phyloP scores from a whole-genome alignment of 441 rosid genomes.

The Jatropha multifida region DNA sequence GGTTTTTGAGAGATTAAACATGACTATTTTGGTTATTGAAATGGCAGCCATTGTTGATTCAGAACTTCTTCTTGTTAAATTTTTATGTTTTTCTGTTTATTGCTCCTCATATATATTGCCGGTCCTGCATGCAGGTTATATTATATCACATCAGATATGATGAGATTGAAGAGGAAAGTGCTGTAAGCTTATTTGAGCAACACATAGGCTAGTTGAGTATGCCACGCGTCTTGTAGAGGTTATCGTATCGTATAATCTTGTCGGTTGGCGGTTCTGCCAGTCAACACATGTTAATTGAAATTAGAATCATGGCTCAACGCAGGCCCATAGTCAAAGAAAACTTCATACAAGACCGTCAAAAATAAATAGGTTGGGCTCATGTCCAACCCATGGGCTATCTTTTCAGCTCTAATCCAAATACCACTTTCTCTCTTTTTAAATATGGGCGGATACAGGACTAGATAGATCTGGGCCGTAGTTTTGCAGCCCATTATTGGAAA shows the following conservation, averaged over 20 bases:
- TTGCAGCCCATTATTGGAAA: too few species aligned
- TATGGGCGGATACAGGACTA: too few species aligned
- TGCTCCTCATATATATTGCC: not conserved
- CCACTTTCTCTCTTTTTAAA: too few species aligned
- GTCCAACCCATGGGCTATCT: too few species aligned
- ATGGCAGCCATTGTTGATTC: constrained; percentile 44
- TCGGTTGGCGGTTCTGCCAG: constrained; percentile 11
- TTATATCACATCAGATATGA: too few species aligned
- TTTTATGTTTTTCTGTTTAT: constrained; percentile 6
- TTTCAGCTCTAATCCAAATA: too few species aligned
- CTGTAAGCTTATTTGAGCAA: constrained; percentile 30
- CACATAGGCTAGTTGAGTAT: constrained; percentile 27
- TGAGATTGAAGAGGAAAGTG: constrained; percentile 23
- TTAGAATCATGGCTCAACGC: not conserved
- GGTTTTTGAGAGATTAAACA: constrained; percentile 44
- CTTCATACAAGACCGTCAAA: too few species aligned
- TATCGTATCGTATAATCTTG: constrained; percentile 7
- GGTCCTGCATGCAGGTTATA: constrained; percentile 18
- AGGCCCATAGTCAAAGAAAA: not conserved
- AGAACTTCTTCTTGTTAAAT: not conserved
- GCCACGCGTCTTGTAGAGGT: constrained; percentile 43
- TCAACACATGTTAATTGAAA: constrained; percentile 17
- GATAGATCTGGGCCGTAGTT: too few species aligned
- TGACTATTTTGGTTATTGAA: constrained; percentile 35
- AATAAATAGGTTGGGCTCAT: not conserved